Conservation (phyloP, 805 yeast species). For the Candida michaelii region DNA sequence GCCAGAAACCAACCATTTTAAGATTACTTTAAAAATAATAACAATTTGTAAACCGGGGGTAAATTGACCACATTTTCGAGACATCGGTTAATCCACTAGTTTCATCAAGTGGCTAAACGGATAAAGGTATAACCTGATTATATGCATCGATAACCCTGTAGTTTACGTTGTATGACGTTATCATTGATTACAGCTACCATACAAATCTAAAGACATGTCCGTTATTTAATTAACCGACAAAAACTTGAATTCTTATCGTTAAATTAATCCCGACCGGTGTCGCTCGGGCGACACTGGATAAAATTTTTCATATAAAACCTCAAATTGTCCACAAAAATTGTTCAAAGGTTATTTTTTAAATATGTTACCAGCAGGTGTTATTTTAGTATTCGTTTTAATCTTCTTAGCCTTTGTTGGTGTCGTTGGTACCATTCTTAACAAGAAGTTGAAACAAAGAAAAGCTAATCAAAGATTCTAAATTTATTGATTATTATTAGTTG, state of each 20-base stretch:
- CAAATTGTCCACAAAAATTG: slow-evolving; percentile 2
- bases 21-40: neutral
- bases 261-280: no score
- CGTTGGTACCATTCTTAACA: slow-evolving; percentile 35
- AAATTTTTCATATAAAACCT: slow-evolving; percentile 7
- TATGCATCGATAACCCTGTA: no score
- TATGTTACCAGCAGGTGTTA: slow-evolving; percentile 76
- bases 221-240: neutral
- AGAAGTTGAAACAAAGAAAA: slow-evolving; percentile 44
- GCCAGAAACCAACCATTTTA: slow-evolving; percentile 6
- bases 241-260: no score
- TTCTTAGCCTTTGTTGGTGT: slow-evolving; percentile 47
- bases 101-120: neutral
- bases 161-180: no score
- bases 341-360: slow-evolving; percentile 13
- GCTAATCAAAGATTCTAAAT: slow-evolving; percentile 40
- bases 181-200: no score
- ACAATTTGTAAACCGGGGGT: neutral
- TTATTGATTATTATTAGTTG: neutral
- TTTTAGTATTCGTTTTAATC: slow-evolving; percentile 60
- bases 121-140: no score
- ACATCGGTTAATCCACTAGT: neutral
- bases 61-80: neutral
- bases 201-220: no score
- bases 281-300: slow-evolving; percentile 8